Evolutionary conservation across 2,329 filamentous ascomycete species (phyloP), one percentile per base, ranked within the genome.

Genomic region (Fusarium acutatum): DNA sequence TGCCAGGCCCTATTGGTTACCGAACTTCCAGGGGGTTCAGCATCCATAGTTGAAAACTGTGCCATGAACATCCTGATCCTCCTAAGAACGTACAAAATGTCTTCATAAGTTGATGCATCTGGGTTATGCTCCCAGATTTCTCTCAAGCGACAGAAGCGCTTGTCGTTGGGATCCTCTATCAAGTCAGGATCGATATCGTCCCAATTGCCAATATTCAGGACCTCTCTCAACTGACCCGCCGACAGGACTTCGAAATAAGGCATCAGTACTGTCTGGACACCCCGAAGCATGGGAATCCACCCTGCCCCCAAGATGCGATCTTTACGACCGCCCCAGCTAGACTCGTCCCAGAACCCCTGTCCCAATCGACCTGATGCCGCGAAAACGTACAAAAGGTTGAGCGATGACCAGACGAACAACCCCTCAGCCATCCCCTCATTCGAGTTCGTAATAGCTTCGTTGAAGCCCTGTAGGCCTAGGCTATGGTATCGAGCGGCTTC

Each of bases 201-300:
- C 38, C 40, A 67, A 9, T 67, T 67, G 0, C 24, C 35, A 9
- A 67, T 7, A 11, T 6, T 7, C 22, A 67, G 2, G 4, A 52
- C 28, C 4, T 34, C 63, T 4, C 15, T 20, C 3, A 67, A 13
- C 2, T 41, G 63, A 3, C 64, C 63, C 0, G n/a, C 10, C 0
- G n/a, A 15, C 2, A 67, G 5, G 6, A 22, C 7, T 0, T 18
- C n/a, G 6, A 26, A 67, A 1, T 15, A 50, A 1, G 64, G 62
- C 0, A 0, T 7, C 1, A 67, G 1, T 7, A 67, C 14, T 3
- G 35, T 7, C 17, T 61, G 46, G 1, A 61, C 9, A 4, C 64
- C 64, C 1, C 53, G 44, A 9, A 67, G 12, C 64, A 67, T 67
- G 20, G 64, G 64, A 2, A 67, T 35, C 53, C 63, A 67, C 15